Evolutionary conservation across 2,329 filamentous ascomycete genomes (phyloP).

Genomic region (Diplodia scrobiculata): DNA sequence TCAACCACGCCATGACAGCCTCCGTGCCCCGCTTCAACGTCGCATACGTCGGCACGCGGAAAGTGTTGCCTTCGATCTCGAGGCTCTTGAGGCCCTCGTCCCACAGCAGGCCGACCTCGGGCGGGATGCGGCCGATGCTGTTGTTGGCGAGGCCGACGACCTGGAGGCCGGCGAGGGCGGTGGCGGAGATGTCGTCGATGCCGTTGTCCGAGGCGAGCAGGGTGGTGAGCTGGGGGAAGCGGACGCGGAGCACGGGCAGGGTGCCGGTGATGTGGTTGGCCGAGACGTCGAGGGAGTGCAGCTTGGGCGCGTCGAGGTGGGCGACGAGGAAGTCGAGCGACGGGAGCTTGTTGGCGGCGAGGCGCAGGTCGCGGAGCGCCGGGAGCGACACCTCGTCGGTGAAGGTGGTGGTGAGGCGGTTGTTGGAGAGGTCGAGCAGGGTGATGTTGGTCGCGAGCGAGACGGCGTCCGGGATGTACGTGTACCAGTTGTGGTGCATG

Average conservation of each 20-base stretch:
- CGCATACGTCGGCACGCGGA: slow-evolving; percentile 82
- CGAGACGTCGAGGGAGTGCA: slow-evolving; percentile 78
- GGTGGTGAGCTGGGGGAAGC: slow-evolving; percentile 70
- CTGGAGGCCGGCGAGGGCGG: slow-evolving; percentile 71
- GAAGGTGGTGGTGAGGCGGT: slow-evolving; percentile 66
- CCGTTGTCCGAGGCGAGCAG: slow-evolving; percentile 79
- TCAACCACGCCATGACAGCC: slow-evolving; percentile 76
- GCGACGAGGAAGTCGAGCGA: slow-evolving; percentile 67
- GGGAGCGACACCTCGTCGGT: slow-evolving; percentile 57
- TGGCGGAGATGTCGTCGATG: slow-evolving; percentile 70
- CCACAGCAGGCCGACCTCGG: slow-evolving; percentile 75
- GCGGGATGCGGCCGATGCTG: slow-evolving; percentile 78
- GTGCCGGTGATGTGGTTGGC: slow-evolving; percentile 73
- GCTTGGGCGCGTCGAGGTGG: slow-evolving; percentile 69
- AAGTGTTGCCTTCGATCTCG: slow-evolving; percentile 81
- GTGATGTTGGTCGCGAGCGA: slow-evolving; percentile 70
- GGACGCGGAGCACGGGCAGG: slow-evolving; percentile 66
- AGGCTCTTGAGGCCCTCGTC: slow-evolving; percentile 63
- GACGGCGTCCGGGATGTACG: slow-evolving; percentile 68
- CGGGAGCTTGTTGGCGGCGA: slow-evolving; percentile 73
- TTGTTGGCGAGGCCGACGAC: slow-evolving; percentile 82
- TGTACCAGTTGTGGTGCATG: slow-evolving; percentile 76
- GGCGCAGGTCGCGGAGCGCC: slow-evolving; percentile 72
- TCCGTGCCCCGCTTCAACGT: slow-evolving; percentile 86
- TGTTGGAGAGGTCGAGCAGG: slow-evolving; percentile 73